Conservation (phyloP, 2,329 filamentous ascomycete genomes). For the Biscogniauxia marginata region DNA sequence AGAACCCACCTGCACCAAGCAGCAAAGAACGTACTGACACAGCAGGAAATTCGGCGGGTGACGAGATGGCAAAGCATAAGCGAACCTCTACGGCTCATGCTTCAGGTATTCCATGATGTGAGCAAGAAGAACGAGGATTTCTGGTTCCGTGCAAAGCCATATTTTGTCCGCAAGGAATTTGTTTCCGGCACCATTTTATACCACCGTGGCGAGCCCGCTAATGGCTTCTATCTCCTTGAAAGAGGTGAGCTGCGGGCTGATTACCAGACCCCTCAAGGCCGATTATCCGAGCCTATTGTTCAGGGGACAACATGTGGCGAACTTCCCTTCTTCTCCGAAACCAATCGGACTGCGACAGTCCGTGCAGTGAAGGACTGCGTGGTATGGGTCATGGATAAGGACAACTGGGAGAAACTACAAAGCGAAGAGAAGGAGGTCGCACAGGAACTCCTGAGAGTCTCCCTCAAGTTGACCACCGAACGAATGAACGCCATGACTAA, state of each 20-base stretch:
- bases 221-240: constrained; percentile 89
- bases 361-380: constrained; percentile 78
- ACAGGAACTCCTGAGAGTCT: constrained; percentile 78
- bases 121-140: constrained; percentile 89
- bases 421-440: constrained; percentile 73
- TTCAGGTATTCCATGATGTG: constrained; percentile 92
- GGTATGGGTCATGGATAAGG: constrained; percentile 74
- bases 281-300: constrained; percentile 86
- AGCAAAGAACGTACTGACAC: constrained; percentile 71
- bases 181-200: constrained; percentile 72
- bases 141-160: constrained; percentile 79
- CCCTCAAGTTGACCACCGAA: constrained; percentile 92
- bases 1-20: constrained; percentile 74
- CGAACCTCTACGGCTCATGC: constrained; percentile 84
- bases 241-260: constrained; percentile 85
- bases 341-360: constrained; percentile 81
- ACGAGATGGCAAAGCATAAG: constrained; percentile 82
- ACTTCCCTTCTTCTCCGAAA: constrained; percentile 93
- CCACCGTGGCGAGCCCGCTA: constrained; percentile 70
- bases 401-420: constrained; percentile 72
- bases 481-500: constrained; percentile 72
- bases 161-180: constrained; percentile 71
- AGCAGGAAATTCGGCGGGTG: constrained; percentile 57
- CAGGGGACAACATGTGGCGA: constrained; percentile 95
- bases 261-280: constrained; percentile 86